Percentiles rank a stretch among this genome's conserved stretches.
Evolutionary conservation across 495 filamentous ascomycete genomes (phyloP).

Genomic region (Tuber magnatum): DNA sequence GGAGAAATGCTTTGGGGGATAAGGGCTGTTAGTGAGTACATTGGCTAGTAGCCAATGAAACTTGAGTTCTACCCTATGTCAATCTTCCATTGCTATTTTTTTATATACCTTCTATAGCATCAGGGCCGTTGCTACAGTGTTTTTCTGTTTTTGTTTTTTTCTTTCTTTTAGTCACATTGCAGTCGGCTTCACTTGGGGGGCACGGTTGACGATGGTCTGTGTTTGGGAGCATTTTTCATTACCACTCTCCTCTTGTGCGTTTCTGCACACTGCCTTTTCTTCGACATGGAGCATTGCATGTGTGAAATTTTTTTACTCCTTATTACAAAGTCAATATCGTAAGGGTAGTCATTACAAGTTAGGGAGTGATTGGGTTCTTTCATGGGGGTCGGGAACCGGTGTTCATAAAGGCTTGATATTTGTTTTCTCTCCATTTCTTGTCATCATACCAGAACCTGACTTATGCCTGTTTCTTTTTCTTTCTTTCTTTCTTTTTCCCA

Average conservation of each 20-base stretch:
- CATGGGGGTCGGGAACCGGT: conserved; percentile 17
- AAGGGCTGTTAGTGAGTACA: conserved; percentile 36
- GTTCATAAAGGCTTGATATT: conserved; percentile 31
- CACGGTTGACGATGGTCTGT: background rate
- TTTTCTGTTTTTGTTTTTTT: background rate
- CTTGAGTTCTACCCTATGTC: background rate
- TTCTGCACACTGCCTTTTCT: conserved; percentile 7
- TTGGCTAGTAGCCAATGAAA: conserved; percentile 26
- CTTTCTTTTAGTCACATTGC: conserved; percentile 10
- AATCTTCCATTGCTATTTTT: conserved; percentile 20
- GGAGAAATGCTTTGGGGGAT: conserved; percentile 34
- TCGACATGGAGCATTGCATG: conserved; percentile 5
- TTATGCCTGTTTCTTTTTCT: conserved; percentile 3
- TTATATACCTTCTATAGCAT: conserved; percentile 5
- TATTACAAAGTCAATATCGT: background rate
- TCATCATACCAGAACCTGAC: background rate
- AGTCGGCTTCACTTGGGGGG: conserved; percentile 6
- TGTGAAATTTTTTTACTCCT: conserved; percentile 3
- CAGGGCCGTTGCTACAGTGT: background rate
- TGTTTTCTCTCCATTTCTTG: conserved; percentile 15
- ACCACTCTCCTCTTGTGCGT: conserved; percentile 6
- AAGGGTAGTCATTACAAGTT: background rate
- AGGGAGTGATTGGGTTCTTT: conserved; percentile 15
- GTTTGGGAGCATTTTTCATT: conserved; percentile 20
- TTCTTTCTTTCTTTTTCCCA: background rate